Evolutionary conservation across 257 asterid species (phyloP), one percentile per base, ranked within the genome.

Genomic region (Lantana camara): DNA sequence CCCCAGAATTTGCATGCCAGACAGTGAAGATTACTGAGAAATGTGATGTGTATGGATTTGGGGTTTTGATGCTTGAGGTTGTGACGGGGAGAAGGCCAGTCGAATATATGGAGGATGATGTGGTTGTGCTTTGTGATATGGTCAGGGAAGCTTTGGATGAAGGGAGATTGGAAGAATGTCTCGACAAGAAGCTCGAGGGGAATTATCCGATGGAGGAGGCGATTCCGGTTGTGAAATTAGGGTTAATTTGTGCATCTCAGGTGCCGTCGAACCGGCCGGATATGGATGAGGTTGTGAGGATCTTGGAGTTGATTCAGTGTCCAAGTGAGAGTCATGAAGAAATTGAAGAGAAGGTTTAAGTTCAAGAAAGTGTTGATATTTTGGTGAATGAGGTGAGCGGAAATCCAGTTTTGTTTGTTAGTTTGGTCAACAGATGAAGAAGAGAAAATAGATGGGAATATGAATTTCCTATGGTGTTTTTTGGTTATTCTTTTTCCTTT

Each of bases 81-180:
- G 59, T 86, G 37, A 89, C 89, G 0, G 96, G 96, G 68, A 89
- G 79, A 69, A 79, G 83, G 34, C 96, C 96, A 0, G 95, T 84
- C 50, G 96, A 89, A 49, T 89, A 89, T 72, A 82, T 84, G 93
- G 96, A 89, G 50, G 96, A 89, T 23, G 96, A 86, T 8, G 96
- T 89, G 49, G 79, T 89, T 2, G 87, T 89, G 60, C 77, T 89
- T 71, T 86, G 89, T 37, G 96, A 89, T 63, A 77, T 73, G 80
- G 87, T 89, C 81, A 79, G 95, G 63, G 83, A 85, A 58, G 94
- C 95, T 4, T 30, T 89, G 57, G 97, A 89, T 7, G 88, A 78
- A 22, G 91, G 89, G 22, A 74, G 86, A 70, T 67, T 87, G 60
- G 97, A 83, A 74, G 94, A 84, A 47, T 84, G 89, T 54, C 64